A percentile compares a stretch with the other conserved stretches of the same genome.
Conservation (phyloP, 768 basidiomycete species). For the Lentinula detonsa region DNA sequence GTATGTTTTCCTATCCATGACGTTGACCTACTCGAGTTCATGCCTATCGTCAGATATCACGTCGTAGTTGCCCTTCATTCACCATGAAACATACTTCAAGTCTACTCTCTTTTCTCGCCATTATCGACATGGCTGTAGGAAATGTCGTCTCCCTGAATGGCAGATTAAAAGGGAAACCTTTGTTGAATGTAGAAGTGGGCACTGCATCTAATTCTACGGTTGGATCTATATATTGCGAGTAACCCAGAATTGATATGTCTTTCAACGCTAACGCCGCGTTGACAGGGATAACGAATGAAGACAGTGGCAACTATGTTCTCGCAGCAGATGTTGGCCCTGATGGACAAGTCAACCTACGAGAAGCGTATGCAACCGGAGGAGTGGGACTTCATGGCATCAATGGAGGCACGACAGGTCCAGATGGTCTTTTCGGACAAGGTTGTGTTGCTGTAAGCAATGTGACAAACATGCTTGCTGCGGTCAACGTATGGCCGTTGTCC, state of each 20-base stretch:
- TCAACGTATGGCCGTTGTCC: conserved; percentile 11
- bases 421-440: conserved; percentile 20
- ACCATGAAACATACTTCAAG: neutral
- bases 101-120: neutral
- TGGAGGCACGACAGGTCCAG: conserved; percentile 12
- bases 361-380: conserved; percentile 10
- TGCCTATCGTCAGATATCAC: neutral
- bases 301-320: conserved; percentile 24
- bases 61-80: neutral
- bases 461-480: conserved; percentile 12
- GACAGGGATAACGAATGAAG: conserved; percentile 25
- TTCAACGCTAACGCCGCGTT: neutral
- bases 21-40: neutral
- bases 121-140: neutral
- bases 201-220: neutral
- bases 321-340: conserved; percentile 21
- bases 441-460: conserved; percentile 12
- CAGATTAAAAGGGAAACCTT: neutral
- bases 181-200: neutral
- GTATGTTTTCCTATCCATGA: neutral
- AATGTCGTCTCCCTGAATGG: neutral
- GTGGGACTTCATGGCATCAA: conserved; percentile 14
- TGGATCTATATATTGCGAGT: neutral
- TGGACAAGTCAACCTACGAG: conserved; percentile 14
- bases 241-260: neutral